Evolutionary conservation across 2,329 filamentous ascomycete species (phyloP).

Genomic region (Aspergillus tamarii): DNA sequence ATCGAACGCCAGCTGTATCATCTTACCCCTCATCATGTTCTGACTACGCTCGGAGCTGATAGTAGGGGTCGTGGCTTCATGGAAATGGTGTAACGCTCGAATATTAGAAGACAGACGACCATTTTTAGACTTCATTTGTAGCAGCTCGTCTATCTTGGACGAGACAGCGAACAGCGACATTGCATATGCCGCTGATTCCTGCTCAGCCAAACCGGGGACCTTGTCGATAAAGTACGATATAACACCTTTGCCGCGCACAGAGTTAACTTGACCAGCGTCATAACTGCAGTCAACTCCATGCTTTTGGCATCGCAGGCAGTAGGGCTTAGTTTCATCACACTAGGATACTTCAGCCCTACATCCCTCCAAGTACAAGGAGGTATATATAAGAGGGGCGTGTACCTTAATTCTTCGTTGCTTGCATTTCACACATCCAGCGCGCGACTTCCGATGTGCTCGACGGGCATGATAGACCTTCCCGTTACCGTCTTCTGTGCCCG

Average conservation of each 20-base stretch:
- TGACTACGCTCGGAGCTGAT: conserved; percentile 18
- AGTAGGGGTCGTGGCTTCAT: conserved; percentile 20
- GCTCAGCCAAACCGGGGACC: conserved; percentile 13
- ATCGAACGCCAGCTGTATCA: conserved; percentile 36
- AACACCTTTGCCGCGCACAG: conserved; percentile 13
- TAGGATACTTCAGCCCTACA: conserved; percentile 13
- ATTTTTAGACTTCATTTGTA: conserved; percentile 19
- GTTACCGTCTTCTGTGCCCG: neutral
- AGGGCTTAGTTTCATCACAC: conserved; percentile 41
- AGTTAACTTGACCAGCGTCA: conserved; percentile 10
- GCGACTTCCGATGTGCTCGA: conserved; percentile 39
- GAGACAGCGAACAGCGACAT: conserved; percentile 26
- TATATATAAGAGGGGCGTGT: conserved; percentile 5
- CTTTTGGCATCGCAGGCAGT: conserved; percentile 35
- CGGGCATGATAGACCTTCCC: conserved; percentile 33
- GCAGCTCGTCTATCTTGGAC: conserved; percentile 28
- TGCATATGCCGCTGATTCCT: conserved; percentile 23
- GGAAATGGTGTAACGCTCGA: conserved; percentile 35
- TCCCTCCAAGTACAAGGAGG: neutral
- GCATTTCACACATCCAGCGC: conserved; percentile 37
- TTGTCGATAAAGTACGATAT: conserved; percentile 20
- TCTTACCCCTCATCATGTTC: conserved; percentile 26
- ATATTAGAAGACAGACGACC: conserved; percentile 12
- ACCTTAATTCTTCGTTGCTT: conserved; percentile 42
- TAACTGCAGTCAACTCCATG: conserved; percentile 37